These are phyloP conservation scores for Vigna mungo DNA, from an alignment of 306 rosid genomes.

Conservation along the genomic window DNA sequence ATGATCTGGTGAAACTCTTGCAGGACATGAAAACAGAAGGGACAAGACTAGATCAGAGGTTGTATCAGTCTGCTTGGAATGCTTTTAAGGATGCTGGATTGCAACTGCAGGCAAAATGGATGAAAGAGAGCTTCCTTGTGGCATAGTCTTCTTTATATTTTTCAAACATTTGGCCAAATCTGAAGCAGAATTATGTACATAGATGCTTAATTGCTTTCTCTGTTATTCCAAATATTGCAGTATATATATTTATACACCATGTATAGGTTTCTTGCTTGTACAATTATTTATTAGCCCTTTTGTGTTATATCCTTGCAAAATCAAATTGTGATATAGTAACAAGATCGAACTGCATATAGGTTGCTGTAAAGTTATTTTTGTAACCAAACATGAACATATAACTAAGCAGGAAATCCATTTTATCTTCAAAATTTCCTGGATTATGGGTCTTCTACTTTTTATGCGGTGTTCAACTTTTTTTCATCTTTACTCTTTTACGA, in stretches of 20 bases:
- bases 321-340: constrained; percentile 20
- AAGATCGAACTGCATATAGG: background rate
- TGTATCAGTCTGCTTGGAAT: constrained; percentile 67
- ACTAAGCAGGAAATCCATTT: background rate
- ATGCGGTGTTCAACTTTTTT: too few relatives aligned
- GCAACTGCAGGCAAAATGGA: constrained; percentile 65
- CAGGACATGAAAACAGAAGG: constrained; percentile 75
- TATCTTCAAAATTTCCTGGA: too few relatives aligned
- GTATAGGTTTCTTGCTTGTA: constrained; percentile 35
- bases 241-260: background rate
- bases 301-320: constrained; percentile 8
- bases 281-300: constrained; percentile 25
- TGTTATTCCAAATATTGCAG: background rate
- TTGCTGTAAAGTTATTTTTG: constrained; percentile 8
- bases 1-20: constrained; percentile 69
- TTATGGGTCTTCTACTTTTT: too few relatives aligned
- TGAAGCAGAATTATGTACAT: constrained; percentile 29
- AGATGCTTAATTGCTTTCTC: constrained; percentile 14
- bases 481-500: too few relatives aligned
- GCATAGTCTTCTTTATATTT: constrained; percentile 22
- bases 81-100: constrained; percentile 77
- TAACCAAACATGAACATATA: background rate
- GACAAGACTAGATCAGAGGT: constrained; percentile 63
- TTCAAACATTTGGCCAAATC: constrained; percentile 10
- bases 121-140: constrained; percentile 53